These are phyloP conservation scores for Verticillium albo-atrum DNA, from an alignment of 2,329 filamentous ascomycete species.

Conservation along the genomic window DNA sequence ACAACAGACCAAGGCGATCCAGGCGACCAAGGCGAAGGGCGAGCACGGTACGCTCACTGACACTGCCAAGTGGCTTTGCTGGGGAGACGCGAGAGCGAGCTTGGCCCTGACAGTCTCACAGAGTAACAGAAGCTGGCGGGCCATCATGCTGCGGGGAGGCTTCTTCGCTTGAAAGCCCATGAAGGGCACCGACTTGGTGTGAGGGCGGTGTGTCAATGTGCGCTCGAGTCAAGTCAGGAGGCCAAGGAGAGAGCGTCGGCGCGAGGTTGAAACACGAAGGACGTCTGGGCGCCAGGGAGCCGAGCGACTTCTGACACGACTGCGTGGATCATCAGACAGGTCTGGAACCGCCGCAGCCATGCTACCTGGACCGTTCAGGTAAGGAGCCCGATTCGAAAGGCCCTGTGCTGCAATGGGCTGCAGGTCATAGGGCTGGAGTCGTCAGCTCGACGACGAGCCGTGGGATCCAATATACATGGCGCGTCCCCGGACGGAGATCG, in stretches of 20 bases:
- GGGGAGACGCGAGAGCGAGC: not conserved
- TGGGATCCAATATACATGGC: not conserved
- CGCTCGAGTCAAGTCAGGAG: not conserved
- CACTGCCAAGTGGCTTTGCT: not conserved
- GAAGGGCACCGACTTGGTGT: not conserved
- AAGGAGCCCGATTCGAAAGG: not conserved
- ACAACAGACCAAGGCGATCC: not conserved
- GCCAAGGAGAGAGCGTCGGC: not conserved
- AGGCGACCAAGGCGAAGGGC: not conserved
- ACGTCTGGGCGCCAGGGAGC: not conserved
- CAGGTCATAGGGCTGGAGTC: not conserved
- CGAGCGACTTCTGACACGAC: constrained; percentile 7
- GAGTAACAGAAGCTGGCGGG: not conserved
- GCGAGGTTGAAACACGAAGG: constrained; percentile 1
- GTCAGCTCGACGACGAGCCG: not conserved
- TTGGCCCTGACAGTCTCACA: not conserved
- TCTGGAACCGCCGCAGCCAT: constrained; percentile 10
- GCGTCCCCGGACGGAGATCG: not conserved
- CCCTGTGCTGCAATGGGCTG: not conserved
- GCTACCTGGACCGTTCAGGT: not conserved
- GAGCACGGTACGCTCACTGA: not conserved
- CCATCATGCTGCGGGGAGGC: not conserved
- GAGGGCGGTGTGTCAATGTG: not conserved
- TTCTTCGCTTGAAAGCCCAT: not conserved
- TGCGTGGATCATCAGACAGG: constrained; percentile 12